Percentiles rank a stretch among this genome's conserved stretches.
phyloP scores from a whole-genome alignment of 2,329 filamentous ascomycete genomes.

The Claviceps digitariae region DNA sequence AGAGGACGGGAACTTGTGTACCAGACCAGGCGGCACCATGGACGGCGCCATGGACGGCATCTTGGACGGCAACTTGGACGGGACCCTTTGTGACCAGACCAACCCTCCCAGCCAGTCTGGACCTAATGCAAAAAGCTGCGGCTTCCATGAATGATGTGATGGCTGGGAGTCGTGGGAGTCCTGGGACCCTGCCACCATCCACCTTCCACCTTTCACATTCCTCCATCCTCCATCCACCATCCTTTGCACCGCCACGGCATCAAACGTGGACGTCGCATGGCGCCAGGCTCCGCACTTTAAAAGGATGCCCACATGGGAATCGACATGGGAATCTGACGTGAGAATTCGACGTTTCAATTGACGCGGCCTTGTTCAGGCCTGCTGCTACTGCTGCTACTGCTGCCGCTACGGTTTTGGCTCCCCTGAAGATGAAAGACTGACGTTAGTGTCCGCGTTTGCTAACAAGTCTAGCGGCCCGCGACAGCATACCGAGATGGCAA shows the following conservation, averaged over 20 bases:
- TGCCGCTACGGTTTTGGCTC: not conserved
- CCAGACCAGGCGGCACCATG: not conserved
- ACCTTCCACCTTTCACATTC: no score
- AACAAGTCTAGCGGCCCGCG: conserved; percentile 4
- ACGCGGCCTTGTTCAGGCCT: no score
- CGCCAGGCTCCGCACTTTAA: not conserved
- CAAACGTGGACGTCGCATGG: conserved; percentile 1
- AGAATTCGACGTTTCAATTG: not conserved
- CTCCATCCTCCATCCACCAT: no score
- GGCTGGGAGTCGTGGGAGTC: not conserved
- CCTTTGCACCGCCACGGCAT: not conserved
- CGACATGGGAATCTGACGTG: not conserved
- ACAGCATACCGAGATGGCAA: not conserved
- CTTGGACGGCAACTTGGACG: no score
- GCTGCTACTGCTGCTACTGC: not conserved
- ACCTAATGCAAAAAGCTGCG: not conserved
- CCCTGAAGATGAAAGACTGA: not conserved
- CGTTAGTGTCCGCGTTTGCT: conserved; percentile 2
- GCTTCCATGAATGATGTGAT: not conserved
- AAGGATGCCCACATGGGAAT: no score
- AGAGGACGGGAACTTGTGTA: not conserved
- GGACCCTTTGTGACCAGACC: no score
- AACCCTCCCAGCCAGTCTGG: no score
- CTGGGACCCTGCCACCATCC: not conserved
- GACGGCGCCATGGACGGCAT: no score